Evolutionary conservation across 805 yeast genomes (phyloP).

Genomic region (Wickerhamomyces xylosicus): DNA sequence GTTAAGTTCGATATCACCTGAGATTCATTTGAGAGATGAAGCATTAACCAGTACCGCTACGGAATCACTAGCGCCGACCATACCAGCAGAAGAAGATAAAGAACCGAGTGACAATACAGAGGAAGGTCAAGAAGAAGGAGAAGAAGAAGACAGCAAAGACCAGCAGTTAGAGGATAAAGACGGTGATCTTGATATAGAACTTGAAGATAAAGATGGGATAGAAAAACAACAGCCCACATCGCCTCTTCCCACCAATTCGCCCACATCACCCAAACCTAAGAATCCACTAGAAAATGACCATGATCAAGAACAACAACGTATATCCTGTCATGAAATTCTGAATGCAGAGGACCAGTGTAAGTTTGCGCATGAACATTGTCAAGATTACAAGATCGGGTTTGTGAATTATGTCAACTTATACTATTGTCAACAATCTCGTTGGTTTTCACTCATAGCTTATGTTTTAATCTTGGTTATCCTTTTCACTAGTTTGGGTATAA

Average conservation of each 20-base stretch:
- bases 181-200: not conserved
- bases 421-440: constrained; percentile 8
- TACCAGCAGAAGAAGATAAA: not conserved
- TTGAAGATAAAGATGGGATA: not conserved
- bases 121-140: too few species aligned
- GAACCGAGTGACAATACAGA: too few species aligned
- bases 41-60: not conserved
- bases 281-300: not conserved
- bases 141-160: too few species aligned
- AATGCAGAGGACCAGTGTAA: constrained; percentile 10
- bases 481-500: constrained; percentile 62
- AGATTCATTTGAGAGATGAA: too few species aligned
- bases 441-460: constrained; percentile 3
- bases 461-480: constrained; percentile 22
- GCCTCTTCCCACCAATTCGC: not conserved
- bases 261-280: not conserved
- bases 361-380: constrained; percentile 12
- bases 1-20: too few species aligned
- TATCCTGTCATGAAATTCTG: constrained; percentile 13
- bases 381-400: constrained; percentile 18
- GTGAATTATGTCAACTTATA: constrained; percentile 14
- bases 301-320: too few species aligned
- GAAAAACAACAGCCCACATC: not conserved
- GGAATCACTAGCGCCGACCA: not conserved
- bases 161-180: not conserved